Conservation (phyloP, 352 stramenopile genomes). For the Phytophthora multivora region DNA sequence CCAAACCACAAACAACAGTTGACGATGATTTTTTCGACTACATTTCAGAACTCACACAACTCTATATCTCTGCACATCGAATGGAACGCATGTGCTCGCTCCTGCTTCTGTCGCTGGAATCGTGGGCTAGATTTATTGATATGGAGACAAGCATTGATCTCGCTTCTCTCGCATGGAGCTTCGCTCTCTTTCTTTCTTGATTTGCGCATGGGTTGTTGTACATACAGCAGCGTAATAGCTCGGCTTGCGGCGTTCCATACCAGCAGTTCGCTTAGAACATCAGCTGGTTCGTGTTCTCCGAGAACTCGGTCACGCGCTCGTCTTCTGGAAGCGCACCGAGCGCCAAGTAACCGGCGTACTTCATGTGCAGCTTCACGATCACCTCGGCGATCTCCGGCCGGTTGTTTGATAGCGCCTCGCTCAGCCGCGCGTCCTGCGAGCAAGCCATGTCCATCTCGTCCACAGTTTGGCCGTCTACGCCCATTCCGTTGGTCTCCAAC, state of each 20-base stretch:
- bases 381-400: constrained; percentile 71
- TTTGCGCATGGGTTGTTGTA: constrained; percentile 30
- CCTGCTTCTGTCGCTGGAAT: constrained; percentile 37
- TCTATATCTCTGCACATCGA: constrained; percentile 20
- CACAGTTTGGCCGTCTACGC: constrained; percentile 51
- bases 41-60: constrained; percentile 24
- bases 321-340: constrained; percentile 69
- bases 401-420: constrained; percentile 62
- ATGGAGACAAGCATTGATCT: constrained; percentile 29
- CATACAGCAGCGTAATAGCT: constrained; percentile 22
- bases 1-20: neutral
- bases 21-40: constrained; percentile 14
- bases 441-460: constrained; percentile 71
- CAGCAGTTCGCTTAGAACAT: constrained; percentile 27
- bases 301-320: constrained; percentile 49
- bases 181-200: constrained; percentile 20
- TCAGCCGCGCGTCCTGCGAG: constrained; percentile 63
- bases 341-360: constrained; percentile 68
- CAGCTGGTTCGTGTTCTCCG: constrained; percentile 43
- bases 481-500: constrained; percentile 80
- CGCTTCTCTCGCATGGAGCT: constrained; percentile 25
- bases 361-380: constrained; percentile 81
- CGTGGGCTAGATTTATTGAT: constrained; percentile 36
- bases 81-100: constrained; percentile 8
- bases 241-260: constrained; percentile 11